Conservation (phyloP, 345 rosid genomes). For the Melaleuca quinquenervia region DNA sequence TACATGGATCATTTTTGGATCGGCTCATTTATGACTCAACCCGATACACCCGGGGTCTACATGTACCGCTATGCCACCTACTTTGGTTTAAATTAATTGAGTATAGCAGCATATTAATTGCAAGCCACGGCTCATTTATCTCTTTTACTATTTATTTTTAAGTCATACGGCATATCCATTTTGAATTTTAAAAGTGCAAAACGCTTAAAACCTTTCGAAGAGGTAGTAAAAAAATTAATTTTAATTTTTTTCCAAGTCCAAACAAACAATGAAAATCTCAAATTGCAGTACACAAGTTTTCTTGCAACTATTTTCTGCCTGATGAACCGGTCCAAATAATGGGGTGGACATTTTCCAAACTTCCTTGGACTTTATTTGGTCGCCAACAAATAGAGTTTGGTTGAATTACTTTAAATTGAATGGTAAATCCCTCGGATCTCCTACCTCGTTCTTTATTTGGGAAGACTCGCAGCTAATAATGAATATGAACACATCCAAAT, state of each 20-base stretch:
- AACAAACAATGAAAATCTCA: not conserved
- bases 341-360: not conserved
- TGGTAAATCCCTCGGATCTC: not conserved
- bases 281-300: not conserved
- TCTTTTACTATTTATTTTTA: not conserved
- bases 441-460: not conserved
- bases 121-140: no score
- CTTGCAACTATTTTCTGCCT: not conserved
- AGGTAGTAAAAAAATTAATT: not conserved
- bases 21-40: no score
- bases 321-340: not conserved
- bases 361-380: no score
- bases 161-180: not conserved
- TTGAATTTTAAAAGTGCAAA: not conserved
- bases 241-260: not conserved
- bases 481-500: not conserved
- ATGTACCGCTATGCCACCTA: fast-evolving
- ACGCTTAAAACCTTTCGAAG: not conserved
- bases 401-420: not conserved
- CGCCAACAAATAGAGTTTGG: no score
- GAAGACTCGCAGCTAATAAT: not conserved
- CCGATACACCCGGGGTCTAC: no score
- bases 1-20: no score
- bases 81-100: fast-evolving
- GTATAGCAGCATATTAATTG: not conserved